Percentiles rank a stretch among this genome's conserved stretches.
phyloP scores from a whole-genome alignment of 2,329 filamentous ascomycete genomes.

The Colletotrichum spinosum region DNA sequence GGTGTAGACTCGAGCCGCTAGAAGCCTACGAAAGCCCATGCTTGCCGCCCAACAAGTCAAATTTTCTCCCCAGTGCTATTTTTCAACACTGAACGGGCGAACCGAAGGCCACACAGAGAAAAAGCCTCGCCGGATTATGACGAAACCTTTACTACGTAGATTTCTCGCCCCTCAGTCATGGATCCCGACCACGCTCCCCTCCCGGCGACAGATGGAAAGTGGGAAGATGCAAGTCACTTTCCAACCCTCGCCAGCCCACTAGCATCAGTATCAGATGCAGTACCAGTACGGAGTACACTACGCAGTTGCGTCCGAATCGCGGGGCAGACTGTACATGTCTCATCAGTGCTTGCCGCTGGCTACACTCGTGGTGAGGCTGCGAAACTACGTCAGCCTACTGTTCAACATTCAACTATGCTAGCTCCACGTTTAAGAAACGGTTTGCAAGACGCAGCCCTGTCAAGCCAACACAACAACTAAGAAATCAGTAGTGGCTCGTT shows the following conservation, averaged over 20 bases:
- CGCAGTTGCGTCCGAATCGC: conserved; percentile 23
- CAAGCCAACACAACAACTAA: no score
- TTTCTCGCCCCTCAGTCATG: conserved; percentile 20
- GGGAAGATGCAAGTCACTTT: conserved; percentile 37
- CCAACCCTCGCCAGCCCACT: conserved; percentile 29
- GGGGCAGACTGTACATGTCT: conserved; percentile 27
- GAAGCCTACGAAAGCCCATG: conserved; percentile 28
- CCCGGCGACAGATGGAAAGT: conserved; percentile 19
- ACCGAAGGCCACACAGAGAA: conserved; percentile 1
- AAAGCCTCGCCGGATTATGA: conserved; percentile 25
- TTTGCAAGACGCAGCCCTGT: conserved; percentile 1
- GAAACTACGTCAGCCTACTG: conserved; percentile 1
- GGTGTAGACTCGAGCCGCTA: conserved; percentile 37
- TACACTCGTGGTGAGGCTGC: conserved; percentile 32
- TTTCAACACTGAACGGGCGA: conserved; percentile 11
- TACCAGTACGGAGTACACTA: not conserved
- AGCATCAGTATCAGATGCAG: conserved; percentile 19
- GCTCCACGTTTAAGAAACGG: no score
- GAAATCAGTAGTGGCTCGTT: no score
- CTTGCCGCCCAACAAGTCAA: conserved; percentile 35
- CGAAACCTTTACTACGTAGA: conserved; percentile 25
- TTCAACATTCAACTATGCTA: not conserved
- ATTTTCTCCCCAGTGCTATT: conserved; percentile 13
- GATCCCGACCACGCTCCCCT: conserved; percentile 17
- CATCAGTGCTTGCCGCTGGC: not conserved